Evolutionary conservation across 352 stramenopile species (phyloP), one percentile per base, ranked within the genome.

Genomic region (Phytophthora melonis): DNA sequence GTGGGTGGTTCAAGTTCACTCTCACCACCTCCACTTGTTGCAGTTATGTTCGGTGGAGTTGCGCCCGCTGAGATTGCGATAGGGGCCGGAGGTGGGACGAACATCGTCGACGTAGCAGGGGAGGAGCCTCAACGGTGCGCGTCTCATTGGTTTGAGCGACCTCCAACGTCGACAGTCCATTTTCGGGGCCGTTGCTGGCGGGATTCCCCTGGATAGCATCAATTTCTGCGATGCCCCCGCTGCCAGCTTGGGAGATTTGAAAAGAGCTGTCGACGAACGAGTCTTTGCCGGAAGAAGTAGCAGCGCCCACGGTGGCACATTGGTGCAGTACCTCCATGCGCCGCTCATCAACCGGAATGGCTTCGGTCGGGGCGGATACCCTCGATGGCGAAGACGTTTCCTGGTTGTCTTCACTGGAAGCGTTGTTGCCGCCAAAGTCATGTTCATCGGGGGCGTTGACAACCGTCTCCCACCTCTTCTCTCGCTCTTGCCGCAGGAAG

Each of bases 311-410:
- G 2, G 76, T 88, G 3, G 87, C 89, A 55, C 89, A 95, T 77
- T 94, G 83, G 25, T 93, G 86, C n/a, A 94, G 68, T 14, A 94
- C 66, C 54, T 89, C 67, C 50, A 92, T 74, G 8, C 85, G 78
- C 0, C 73, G 65, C 16, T 83, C 68, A 58, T 93, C 81, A 13
- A 94, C 86, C 14, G 75, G 63, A 19, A 92, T 91, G 9, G 60
- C 57, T 58, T 56, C 25, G 25, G 25, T 34, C 45, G 32, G 41
- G 27, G 13, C 9, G 45, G 54, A 32, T 16, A 41, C n/a, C 11
- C 50, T 66, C 56, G 21, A 27, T 58, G 25, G 6, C 2, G 43
- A 53, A 21, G 52, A 47, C 16, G 52, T 25, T 21, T 59, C 27
- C 25, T 87, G 75, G 43, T 86, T 86, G n/a, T 55, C 71, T 8